Evolutionary conservation across 2,329 filamentous ascomycete species (phyloP).

Genomic region (Aspergillus caelatus): DNA sequence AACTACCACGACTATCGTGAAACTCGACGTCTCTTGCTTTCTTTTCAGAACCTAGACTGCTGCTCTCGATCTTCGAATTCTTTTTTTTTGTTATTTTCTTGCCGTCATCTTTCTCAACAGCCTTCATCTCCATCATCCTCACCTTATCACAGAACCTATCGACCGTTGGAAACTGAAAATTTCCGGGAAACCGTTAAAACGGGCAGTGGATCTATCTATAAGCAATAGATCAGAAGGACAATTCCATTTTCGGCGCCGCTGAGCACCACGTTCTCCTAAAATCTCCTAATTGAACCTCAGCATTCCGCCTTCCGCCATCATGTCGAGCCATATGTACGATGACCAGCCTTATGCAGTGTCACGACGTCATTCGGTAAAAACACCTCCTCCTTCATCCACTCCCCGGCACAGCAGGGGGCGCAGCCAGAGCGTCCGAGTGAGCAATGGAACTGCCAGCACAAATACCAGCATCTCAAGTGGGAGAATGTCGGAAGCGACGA

Average conservation of each 20-base stretch:
- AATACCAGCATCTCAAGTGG: constrained; percentile 73
- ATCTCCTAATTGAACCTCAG: constrained; percentile 16
- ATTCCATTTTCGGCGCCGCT: constrained; percentile 14
- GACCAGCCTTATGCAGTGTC: constrained; percentile 58
- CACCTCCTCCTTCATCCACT: constrained; percentile 43
- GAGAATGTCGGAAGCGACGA: constrained; percentile 76
- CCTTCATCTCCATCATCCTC: neutral
- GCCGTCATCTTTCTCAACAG: neutral
- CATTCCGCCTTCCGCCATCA: constrained; percentile 26
- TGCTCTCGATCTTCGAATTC: constrained; percentile 8
- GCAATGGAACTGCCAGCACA: constrained; percentile 88
- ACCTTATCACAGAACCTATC: neutral
- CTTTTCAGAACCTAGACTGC: constrained; percentile 17
- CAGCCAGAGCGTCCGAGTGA: constrained; percentile 67
- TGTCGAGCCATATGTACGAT: constrained; percentile 41
- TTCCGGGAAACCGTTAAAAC: constrained; percentile 10
- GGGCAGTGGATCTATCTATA: constrained; percentile 21
- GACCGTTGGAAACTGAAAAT: constrained; percentile 3
- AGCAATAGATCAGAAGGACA: constrained; percentile 19
- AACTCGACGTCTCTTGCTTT: constrained; percentile 21
- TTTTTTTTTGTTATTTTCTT: constrained; percentile 1
- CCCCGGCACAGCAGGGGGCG: constrained; percentile 52
- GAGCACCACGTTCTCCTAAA: constrained; percentile 25
- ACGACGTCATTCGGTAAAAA: constrained; percentile 57
- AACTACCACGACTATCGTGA: constrained; percentile 14